Evolutionary conservation across 2,329 filamentous ascomycete genomes (phyloP).

Genomic region (Diaporthe sp.): DNA sequence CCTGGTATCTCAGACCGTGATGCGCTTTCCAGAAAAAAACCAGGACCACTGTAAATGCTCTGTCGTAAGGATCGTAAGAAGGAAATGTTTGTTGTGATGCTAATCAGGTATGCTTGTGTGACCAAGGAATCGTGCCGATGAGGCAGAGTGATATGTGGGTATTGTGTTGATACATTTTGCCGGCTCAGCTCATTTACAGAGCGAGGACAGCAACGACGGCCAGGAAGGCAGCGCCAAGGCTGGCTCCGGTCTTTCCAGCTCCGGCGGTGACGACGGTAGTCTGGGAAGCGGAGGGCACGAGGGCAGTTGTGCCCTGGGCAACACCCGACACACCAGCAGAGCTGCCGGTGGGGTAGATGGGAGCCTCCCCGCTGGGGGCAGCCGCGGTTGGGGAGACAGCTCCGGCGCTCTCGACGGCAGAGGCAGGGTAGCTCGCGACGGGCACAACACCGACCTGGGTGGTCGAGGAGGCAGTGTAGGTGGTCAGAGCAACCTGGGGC

Average conservation of each 20-base stretch:
- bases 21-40: slow-evolving; percentile 41
- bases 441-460: slow-evolving; percentile 57
- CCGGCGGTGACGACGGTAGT: slow-evolving; percentile 51
- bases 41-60: slow-evolving; percentile 48
- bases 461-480: slow-evolving; percentile 47
- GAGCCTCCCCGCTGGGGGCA: slow-evolving; percentile 44
- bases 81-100: slow-evolving; percentile 51
- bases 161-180: slow-evolving; percentile 17
- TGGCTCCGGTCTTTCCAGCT: slow-evolving; percentile 53
- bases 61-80: slow-evolving; percentile 73
- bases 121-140: slow-evolving; percentile 32
- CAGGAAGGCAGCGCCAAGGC: slow-evolving; percentile 61
- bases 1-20: slow-evolving; percentile 32
- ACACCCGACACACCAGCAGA: slow-evolving; percentile 45
- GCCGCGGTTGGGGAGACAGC: slow-evolving; percentile 45
- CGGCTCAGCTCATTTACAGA: slow-evolving; percentile 55
- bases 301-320: slow-evolving; percentile 52
- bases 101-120: slow-evolving; percentile 29
- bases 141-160: slow-evolving; percentile 26
- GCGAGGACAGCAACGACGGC: slow-evolving; percentile 60
- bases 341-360: slow-evolving; percentile 45
- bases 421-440: slow-evolving; percentile 53
- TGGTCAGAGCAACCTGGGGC: slow-evolving; percentile 66
- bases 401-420: slow-evolving; percentile 45
- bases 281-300: slow-evolving; percentile 51